phyloP scores from a whole-genome alignment of 306 rosid species.

The Chamaecrista fasciculata region DNA sequence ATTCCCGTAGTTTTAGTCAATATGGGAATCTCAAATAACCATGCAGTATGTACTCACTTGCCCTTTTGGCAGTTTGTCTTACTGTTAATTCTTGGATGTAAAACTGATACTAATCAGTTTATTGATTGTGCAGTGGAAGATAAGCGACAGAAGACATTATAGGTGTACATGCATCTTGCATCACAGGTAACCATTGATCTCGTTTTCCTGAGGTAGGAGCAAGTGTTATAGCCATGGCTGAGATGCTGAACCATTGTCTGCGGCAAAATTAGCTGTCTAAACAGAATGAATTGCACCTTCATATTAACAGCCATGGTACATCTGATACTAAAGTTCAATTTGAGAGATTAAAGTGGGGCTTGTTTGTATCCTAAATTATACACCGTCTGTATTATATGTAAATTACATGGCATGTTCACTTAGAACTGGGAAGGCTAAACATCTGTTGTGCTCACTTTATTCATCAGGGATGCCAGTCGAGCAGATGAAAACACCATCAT shows the following conservation, averaged over 20 bases:
- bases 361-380: background rate
- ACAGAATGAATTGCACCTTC: background rate
- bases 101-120: conserved; percentile 15
- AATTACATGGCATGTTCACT: background rate
- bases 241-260: background rate
- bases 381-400: background rate
- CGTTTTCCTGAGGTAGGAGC: background rate
- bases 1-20: background rate
- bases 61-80: conserved; percentile 6
- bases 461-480: background rate
- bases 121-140: conserved; percentile 35
- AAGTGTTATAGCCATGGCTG: background rate
- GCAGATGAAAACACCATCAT: background rate
- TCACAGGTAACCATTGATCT: background rate
- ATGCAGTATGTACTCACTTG: background rate
- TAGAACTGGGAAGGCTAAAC: conserved; percentile 10
- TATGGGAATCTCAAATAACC: background rate
- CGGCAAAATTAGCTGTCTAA: background rate
- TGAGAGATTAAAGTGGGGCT: background rate
- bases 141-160: conserved; percentile 17
- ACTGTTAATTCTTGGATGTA: conserved; percentile 22
- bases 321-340: background rate
- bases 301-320: background rate
- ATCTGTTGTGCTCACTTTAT: background rate
- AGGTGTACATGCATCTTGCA: conserved; percentile 19